Percentiles rank a stretch among this genome's conserved stretches.
Conservation (phyloP, 495 filamentous ascomycete species). For the Alectoria sarmentosa region DNA sequence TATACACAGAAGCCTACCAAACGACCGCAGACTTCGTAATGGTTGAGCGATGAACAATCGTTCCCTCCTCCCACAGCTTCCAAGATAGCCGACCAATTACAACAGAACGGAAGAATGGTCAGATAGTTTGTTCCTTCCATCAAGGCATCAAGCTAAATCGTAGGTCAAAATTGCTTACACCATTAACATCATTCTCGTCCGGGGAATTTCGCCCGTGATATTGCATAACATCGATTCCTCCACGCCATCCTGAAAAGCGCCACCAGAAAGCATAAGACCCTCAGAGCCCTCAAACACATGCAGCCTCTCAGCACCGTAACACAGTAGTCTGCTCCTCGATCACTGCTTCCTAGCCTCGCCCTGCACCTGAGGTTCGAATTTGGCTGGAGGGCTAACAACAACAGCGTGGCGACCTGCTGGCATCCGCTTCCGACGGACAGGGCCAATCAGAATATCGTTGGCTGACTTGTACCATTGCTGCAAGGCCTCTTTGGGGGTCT, state of each 20-base stretch:
- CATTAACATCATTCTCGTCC: neutral
- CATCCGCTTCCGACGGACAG: constrained; percentile 15
- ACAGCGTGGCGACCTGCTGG: constrained; percentile 12
- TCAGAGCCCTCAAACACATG: neutral
- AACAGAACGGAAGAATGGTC: neutral
- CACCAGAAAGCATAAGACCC: neutral
- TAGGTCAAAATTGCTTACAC: neutral
- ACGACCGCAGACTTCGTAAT: neutral
- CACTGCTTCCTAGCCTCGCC: constrained; percentile 5
- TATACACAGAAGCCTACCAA: neutral
- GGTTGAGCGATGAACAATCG: neutral
- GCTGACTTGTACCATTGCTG: constrained; percentile 11
- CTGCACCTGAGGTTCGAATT: neutral
- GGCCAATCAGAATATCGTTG: constrained; percentile 4
- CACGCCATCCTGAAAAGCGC: neutral
- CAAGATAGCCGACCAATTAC: neutral
- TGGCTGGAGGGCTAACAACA: neutral
- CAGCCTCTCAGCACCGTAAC: neutral
- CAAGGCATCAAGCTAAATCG: neutral
- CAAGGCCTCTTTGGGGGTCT: neutral
- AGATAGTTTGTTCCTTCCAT: neutral
- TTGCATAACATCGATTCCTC: neutral
- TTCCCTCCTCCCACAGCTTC: neutral
- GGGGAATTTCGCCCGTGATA: neutral
- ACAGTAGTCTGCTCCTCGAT: neutral